Evolutionary conservation across 768 basidiomycete genomes (phyloP), one percentile per base, ranked within the genome.

Genomic region (Mycena haematopus): DNA sequence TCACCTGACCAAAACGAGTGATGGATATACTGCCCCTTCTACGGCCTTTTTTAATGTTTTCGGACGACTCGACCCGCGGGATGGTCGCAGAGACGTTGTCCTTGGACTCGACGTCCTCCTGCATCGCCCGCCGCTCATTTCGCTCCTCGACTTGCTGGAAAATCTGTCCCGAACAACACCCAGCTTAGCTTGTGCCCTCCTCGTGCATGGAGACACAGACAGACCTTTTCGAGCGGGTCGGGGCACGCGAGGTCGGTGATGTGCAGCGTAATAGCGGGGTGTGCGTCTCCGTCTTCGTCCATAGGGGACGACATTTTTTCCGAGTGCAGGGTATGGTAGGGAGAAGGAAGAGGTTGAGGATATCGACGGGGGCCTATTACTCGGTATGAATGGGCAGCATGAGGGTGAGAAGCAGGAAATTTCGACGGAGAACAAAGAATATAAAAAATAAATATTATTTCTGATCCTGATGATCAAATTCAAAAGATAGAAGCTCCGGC

Each of bases 1-100:
- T 60, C 51, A 87, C 86, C 80, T 86, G 82, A 27, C 88, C 87
- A 65, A 87, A 85, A 19, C 84, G 78, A 56, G 85, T 84, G 45
- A 89, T 78, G 0, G 86, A 87, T 38, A 89, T 78, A 55, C 83
- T 86, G 19, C 81, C 82, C 50, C 80, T 74, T 60, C 80, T 77
- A 46, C 78, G 75, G 42, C 73, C 72, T 52, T 77, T 80, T n/a
- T 36, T 59, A n/a, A 67, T 38, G 67, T 70, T 66, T 69, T 75
- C 58, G 35, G 73, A 42, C 56, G 69, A 63, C 69, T 70, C 65
- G 55, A 65, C 51, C 47, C 67, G 45, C 58, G 71, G 57, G 50
- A 52, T 54, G 60, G 62, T 50, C 65, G 58, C 63, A 3, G 68
- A 50, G 10, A 54, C 40, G 22, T 70, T 70, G 15, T 64, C 67